Evolutionary conservation across 257 asterid species (phyloP), one percentile per base, ranked within the genome.

Genomic region (Linderniella brevidens): DNA sequence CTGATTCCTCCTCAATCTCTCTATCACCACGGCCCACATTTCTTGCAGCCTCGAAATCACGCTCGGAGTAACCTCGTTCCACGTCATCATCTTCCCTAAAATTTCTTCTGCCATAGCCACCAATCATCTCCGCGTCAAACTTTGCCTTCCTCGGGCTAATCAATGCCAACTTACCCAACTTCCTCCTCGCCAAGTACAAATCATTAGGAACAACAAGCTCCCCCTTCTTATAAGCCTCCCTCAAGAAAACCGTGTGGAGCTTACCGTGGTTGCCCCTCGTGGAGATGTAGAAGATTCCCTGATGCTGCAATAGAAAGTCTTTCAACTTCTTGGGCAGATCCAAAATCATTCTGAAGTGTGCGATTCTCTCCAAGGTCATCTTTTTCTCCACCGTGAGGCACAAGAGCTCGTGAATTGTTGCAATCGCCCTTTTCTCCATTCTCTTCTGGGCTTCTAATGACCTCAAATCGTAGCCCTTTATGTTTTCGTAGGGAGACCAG

Each of bases 351-450:
- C 94, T 65, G 57, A 86, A 82, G 69, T 82, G 94, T 0, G 94
- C 93, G 11, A 86, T 77, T 50, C 86, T 72, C 64, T 82, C 96
- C 63, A 86, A 52, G 9, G 82, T 74, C 45, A 82, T 72, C 78
- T 82, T 86, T 68, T 73, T 82, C 48, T 86, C 96, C 49, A 79
- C 90, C 0, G 96, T 76, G 60, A 79, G 57, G 0, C 78, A 56
- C 49, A 86, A 41, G 19, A 86, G 55, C 57, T 86, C 96, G 48
- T 86, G 96, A 29, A 86, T 77, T 59, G 72, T 73, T 0, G 96
- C 96, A 47, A 86, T 79, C 0, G 80, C 94, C 60, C 93, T 68
- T 67, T 86, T 86, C 76, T 86, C 96, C 96, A 82, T 76, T 62
- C 94, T 69, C 70, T 67, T 82, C 36, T 82, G 92, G 4, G 96